phyloP scores from a whole-genome alignment of 75 land plant species.

The Isoetes taiwanensis region DNA sequence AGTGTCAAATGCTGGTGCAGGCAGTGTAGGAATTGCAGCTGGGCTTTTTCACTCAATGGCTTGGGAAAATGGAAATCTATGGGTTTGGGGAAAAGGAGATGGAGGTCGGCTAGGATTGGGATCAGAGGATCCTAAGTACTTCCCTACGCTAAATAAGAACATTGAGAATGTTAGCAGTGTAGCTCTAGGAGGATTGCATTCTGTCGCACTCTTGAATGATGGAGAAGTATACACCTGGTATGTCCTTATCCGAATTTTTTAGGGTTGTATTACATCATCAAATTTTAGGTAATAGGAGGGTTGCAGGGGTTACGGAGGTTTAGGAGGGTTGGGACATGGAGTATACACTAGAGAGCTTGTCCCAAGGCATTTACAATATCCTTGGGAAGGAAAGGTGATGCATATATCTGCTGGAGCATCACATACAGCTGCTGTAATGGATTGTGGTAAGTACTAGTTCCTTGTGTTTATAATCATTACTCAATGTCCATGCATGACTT shows the following conservation, averaged over 20 bases:
- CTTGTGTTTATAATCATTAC: too few relatives aligned
- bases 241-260: too few relatives aligned
- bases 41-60: constrained; percentile 80
- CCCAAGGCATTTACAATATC: constrained; percentile 45
- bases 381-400: constrained; percentile 35
- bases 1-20: too few relatives aligned
- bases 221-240: constrained; percentile 78
- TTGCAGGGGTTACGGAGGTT: constrained; percentile 98
- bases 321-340: constrained; percentile 93
- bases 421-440: constrained; percentile 77
- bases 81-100: constrained; percentile 97
- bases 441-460: constrained; percentile 53
- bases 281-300: too few relatives aligned
- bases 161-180: constrained; percentile 33
- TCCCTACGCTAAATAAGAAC: constrained; percentile 41
- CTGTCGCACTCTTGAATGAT: constrained; percentile 38
- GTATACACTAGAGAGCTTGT: constrained; percentile 50
- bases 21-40: constrained; percentile 67
- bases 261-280: too few relatives aligned
- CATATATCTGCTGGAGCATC: constrained; percentile 80
- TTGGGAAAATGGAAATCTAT: constrained; percentile 51
- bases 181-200: constrained; percentile 77
- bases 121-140: constrained; percentile 44
- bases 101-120: constrained; percentile 83
- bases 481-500: too few relatives aligned